Evolutionary conservation across 139 green algal genomes (phyloP).

Genomic region (Medakamo hakoo): DNA sequence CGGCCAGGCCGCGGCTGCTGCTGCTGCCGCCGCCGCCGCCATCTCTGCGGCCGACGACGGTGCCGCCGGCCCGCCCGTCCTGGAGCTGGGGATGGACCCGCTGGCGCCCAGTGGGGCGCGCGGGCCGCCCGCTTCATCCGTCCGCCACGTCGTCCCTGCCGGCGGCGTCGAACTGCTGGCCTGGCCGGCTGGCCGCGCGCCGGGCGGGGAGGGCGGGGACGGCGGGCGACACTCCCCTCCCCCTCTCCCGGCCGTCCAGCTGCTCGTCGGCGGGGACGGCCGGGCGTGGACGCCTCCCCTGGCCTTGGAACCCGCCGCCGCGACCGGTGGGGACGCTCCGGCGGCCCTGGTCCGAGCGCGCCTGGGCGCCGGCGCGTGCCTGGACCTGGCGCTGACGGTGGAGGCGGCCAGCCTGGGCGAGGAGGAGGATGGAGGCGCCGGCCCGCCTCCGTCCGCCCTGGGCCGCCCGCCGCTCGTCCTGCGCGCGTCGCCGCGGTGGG

Average conservation of each 20-base stretch:
- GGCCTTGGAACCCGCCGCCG: slow-evolving; percentile 13
- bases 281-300: slow-evolving; percentile 29
- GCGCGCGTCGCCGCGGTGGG: background rate
- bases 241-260: background rate
- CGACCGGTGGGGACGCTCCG: too few relatives aligned
- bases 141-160: slow-evolving; percentile 9
- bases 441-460: too few relatives aligned
- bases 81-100: background rate
- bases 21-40: background rate
- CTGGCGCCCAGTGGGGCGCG: too few relatives aligned
- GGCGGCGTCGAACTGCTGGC: slow-evolving; percentile 44
- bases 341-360: background rate
- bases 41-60: background rate
- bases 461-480: too few relatives aligned
- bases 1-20: background rate
- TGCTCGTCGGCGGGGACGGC: background rate
- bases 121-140: background rate
- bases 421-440: too few relatives aligned
- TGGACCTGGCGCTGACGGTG: too few relatives aligned
- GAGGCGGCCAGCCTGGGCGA: too few relatives aligned
- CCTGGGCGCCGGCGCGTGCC: background rate
- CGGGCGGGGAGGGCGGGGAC: background rate
- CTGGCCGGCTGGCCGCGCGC: slow-evolving; percentile 10
- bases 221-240: too few relatives aligned
- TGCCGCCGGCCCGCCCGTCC: background rate